Percentiles rank a stretch among this genome's conserved stretches.
phyloP scores from a whole-genome alignment of 345 rosid species.

The Clausena lansium region DNA sequence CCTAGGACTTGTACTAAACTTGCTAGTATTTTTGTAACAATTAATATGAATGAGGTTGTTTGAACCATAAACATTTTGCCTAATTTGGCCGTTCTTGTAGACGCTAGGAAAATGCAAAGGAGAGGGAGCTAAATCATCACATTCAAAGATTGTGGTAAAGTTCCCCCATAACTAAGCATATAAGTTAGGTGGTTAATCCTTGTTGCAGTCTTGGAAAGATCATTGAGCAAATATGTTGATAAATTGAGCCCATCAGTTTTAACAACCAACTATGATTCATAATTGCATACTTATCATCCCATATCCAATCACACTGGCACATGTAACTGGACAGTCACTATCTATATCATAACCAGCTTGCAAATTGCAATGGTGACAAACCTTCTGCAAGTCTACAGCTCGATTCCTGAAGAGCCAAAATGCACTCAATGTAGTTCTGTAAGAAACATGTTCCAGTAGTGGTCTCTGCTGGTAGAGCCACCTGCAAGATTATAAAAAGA shows the following conservation, averaged over 20 bases:
- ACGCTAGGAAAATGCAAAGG: constrained; percentile 1
- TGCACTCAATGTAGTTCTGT: constrained; percentile 72
- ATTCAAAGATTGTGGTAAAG: neutral
- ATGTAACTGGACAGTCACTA: neutral
- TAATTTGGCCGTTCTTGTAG: neutral
- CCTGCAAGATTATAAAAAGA: constrained; percentile 39
- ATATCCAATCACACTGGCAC: neutral
- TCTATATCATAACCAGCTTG: neutral
- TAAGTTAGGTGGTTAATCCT: neutral
- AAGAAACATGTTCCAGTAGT: constrained; percentile 85
- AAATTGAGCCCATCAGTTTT: neutral
- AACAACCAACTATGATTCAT: neutral
- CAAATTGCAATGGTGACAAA: constrained; percentile 20
- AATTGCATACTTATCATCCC: neutral
- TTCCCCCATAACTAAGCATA: neutral
- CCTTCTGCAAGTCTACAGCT: constrained; percentile 64
- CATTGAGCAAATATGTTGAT: neutral
- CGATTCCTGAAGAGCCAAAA: constrained; percentile 90
- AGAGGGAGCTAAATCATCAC: neutral
- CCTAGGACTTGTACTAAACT: neutral
- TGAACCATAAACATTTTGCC: neutral
- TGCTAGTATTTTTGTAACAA: neutral
- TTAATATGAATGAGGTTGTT: neutral
- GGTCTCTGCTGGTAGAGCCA: constrained; percentile 93
- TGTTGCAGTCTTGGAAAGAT: neutral